Conservation (phyloP, 2,329 filamentous ascomycete species). For the Fusarium penzigii region DNA sequence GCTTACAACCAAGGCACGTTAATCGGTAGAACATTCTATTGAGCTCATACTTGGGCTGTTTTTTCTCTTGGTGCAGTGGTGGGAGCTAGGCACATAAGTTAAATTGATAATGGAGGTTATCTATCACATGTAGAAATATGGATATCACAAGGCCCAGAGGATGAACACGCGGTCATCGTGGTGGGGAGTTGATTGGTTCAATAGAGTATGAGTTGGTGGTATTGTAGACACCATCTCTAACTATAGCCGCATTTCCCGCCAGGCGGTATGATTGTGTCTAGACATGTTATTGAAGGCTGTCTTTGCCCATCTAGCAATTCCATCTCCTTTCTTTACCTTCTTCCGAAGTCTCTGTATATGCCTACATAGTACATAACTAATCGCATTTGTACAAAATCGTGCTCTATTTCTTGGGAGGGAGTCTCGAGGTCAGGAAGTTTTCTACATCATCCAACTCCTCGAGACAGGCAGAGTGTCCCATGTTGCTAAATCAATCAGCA, state of each 20-base stretch:
- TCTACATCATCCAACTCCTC: slow-evolving; percentile 85
- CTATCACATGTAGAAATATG: background rate
- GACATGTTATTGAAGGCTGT: too few species aligned
- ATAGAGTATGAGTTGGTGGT: background rate
- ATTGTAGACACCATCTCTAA: too few species aligned
- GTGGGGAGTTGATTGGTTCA: background rate
- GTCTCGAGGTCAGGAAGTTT: slow-evolving; percentile 47
- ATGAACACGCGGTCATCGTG: background rate
- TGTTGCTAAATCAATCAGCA: slow-evolving; percentile 48
- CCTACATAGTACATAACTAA: background rate
- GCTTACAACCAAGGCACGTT: background rate
- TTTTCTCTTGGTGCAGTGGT: too few species aligned
- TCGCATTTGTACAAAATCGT: background rate
- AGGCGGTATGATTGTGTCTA: too few species aligned
- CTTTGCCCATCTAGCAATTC: too few species aligned
- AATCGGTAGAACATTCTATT: background rate
- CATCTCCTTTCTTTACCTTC: background rate
- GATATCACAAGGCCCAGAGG: background rate
- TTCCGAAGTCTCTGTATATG: background rate
- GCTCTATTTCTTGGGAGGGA: slow-evolving; percentile 39
- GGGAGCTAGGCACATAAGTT: too few species aligned
- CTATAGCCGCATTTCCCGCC: too few species aligned
- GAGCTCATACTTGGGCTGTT: too few species aligned
- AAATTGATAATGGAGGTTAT: too few species aligned
- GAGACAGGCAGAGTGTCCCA: slow-evolving; percentile 74